phyloP scores from a whole-genome alignment of 257 asterid genomes.

The Solanum peruvianum region DNA sequence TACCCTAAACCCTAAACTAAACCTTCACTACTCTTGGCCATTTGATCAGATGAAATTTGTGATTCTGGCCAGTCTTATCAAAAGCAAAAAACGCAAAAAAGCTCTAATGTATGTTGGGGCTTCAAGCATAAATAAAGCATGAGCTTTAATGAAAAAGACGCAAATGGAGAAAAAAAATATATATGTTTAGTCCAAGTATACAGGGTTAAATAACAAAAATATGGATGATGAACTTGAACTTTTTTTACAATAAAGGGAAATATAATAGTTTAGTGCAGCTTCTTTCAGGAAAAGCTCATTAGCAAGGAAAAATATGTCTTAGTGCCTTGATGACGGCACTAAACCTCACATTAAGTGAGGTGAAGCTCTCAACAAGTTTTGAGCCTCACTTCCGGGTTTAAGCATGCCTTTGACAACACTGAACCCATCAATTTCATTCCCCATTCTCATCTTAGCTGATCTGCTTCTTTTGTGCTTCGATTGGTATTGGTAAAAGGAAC shows the following conservation, averaged over 20 bases:
- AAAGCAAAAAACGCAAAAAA: background rate
- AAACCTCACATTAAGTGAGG: background rate
- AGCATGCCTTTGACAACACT: background rate
- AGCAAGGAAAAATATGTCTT: background rate
- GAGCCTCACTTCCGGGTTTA: background rate
- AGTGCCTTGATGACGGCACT: background rate
- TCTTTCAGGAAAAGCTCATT: background rate
- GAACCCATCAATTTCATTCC: background rate
- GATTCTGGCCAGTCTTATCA: background rate
- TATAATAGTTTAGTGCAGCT: background rate
- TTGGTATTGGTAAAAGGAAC: background rate
- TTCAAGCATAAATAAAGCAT: background rate
- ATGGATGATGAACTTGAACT: background rate
- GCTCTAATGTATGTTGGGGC: background rate
- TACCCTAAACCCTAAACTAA: no score
- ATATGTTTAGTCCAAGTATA: background rate
- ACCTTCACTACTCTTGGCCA: background rate
- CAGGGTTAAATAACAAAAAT: background rate
- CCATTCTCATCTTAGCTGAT: background rate
- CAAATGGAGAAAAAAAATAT: background rate
- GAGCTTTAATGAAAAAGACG: background rate
- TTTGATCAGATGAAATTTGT: background rate
- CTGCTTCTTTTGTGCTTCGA: background rate
- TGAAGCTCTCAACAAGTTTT: background rate
- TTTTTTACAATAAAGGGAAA: background rate